phyloP scores from a whole-genome alignment of 345 rosid genomes.

The Trapa incisa region DNA sequence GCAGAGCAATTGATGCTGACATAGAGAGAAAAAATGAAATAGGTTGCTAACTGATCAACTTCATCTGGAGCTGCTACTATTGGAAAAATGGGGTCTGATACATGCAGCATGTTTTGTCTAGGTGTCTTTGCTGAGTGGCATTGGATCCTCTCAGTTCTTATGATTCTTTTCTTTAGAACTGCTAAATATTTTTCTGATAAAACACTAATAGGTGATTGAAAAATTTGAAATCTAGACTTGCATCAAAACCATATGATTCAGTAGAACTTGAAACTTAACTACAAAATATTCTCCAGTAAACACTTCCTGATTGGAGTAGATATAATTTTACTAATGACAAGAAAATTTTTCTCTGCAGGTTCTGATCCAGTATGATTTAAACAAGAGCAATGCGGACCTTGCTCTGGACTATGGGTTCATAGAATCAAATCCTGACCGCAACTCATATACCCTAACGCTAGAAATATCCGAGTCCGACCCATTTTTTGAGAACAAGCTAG shows the following conservation, averaged over 20 bases:
- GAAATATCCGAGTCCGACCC: conserved; percentile 65
- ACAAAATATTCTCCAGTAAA: background rate
- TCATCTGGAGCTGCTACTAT: no score
- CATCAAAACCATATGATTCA: background rate
- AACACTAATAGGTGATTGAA: background rate
- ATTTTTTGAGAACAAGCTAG: conserved; percentile 55
- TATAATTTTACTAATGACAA: background rate
- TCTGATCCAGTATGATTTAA: conserved; percentile 63
- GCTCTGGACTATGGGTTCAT: conserved; percentile 88
- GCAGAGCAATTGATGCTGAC: no score
- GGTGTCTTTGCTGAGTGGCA: no score
- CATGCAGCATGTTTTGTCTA: no score
- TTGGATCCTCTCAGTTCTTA: no score
- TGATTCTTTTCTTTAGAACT: no score
- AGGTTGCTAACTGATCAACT: no score
- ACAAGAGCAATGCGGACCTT: conserved; percentile 82
- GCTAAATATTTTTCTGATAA: no score
- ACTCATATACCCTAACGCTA: conserved; percentile 64
- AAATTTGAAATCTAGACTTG: background rate
- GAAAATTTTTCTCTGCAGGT: conserved; percentile 34
- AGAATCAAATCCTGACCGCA: conserved; percentile 53
- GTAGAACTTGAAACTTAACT: background rate
- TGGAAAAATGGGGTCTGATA: no score
- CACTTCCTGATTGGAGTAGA: background rate
- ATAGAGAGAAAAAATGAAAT: no score